Conservation (phyloP, 2,329 filamentous ascomycete species). For the Lecanosticta acicola region DNA sequence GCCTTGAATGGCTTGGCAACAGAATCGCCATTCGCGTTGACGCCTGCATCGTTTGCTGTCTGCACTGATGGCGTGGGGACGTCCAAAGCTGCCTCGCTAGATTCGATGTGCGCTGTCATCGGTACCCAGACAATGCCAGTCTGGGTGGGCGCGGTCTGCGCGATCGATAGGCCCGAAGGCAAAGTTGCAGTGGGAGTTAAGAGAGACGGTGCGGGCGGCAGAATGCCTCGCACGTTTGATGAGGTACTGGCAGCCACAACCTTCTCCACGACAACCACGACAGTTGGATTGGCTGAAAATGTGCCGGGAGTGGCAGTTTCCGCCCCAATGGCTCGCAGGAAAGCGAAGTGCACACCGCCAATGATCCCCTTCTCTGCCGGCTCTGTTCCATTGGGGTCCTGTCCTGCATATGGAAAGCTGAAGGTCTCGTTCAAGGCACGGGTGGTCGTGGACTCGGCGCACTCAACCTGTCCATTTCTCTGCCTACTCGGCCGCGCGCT, state of each 20-base stretch:
- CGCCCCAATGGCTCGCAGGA: slow-evolving; percentile 30
- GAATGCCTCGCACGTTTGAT: too few relatives aligned
- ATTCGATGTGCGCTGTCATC: slow-evolving; percentile 23
- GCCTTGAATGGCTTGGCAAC: slow-evolving; percentile 17
- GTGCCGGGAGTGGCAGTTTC: slow-evolving; percentile 29
- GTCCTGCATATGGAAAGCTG: slow-evolving; percentile 35
- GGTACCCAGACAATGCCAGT: slow-evolving; percentile 15
- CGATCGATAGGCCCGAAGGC: slow-evolving; percentile 16
- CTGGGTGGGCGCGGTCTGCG: slow-evolving; percentile 13
- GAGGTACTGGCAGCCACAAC: slow-evolving; percentile 29
- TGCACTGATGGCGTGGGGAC: slow-evolving; percentile 14
- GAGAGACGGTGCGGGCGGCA: slow-evolving; percentile 10
- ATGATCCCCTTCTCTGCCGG: slow-evolving; percentile 26
- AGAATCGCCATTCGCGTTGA: background rate
- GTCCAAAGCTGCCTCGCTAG: slow-evolving; percentile 18
- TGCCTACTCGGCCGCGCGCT: slow-evolving; percentile 24
- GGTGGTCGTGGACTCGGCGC: slow-evolving; percentile 31
- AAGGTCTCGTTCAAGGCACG: slow-evolving; percentile 33
- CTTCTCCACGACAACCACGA: slow-evolving; percentile 39
- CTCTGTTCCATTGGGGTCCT: slow-evolving; percentile 28
- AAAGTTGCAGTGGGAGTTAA: slow-evolving; percentile 24
- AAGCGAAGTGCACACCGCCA: slow-evolving; percentile 29
- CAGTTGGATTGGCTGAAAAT: slow-evolving; percentile 38
- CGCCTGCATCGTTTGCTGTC: background rate
- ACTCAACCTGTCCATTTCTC: slow-evolving; percentile 27